phyloP scores from a whole-genome alignment of 1,139 yeast species.

The Kodamaea suecica region DNA sequence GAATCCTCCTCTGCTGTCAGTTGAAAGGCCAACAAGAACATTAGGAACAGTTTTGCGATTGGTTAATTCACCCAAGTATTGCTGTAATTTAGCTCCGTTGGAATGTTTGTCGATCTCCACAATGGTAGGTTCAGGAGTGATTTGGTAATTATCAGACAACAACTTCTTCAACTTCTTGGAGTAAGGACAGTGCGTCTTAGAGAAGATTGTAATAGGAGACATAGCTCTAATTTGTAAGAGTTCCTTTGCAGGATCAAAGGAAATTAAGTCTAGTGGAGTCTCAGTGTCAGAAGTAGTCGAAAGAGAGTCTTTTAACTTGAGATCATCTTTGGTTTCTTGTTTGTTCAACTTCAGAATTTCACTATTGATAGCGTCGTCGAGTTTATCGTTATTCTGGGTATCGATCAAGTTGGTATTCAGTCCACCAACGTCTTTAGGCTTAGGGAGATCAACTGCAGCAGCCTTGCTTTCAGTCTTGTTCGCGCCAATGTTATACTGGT shows the following conservation, averaged over 20 bases:
- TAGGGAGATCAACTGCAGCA: neutral
- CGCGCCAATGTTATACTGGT: constrained; percentile 6
- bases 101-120: constrained; percentile 83
- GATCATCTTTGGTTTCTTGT: constrained; percentile 8
- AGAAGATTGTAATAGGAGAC: constrained; percentile 70
- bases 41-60: constrained; percentile 75
- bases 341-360: constrained; percentile 31
- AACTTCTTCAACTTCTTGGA: constrained; percentile 68
- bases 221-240: constrained; percentile 54
- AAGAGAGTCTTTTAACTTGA: constrained; percentile 7
- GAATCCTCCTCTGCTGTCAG: constrained; percentile 65
- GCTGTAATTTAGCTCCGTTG: constrained; percentile 61
- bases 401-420: constrained; percentile 23
- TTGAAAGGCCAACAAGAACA: constrained; percentile 54
- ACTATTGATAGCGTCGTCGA: constrained; percentile 41
- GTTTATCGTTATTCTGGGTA: constrained; percentile 33
- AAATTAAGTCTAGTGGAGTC: too few relatives aligned
- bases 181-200: constrained; percentile 73
- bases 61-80: constrained; percentile 51
- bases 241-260: constrained; percentile 61
- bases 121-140: constrained; percentile 67
- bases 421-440: neutral
- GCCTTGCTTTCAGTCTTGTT: constrained; percentile 3
- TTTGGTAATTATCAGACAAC: constrained; percentile 58
- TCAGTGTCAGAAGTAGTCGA: constrained; percentile 5